These are phyloP conservation scores for Jatropha curcas DNA, from an alignment of 345 rosid genomes.

Conservation along the genomic window DNA sequence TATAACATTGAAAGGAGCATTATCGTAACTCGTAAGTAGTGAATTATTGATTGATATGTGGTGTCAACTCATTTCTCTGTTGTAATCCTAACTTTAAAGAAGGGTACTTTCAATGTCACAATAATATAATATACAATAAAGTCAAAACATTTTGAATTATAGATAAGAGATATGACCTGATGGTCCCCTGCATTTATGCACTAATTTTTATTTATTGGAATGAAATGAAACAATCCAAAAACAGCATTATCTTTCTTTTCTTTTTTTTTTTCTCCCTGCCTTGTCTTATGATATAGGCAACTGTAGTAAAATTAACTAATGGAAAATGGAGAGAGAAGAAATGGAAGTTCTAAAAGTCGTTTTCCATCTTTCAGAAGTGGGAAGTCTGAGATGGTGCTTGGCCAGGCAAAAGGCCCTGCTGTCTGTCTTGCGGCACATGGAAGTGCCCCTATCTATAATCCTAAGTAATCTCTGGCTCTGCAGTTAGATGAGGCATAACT, in stretches of 20 bases:
- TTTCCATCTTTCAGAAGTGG: background rate
- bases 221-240: background rate
- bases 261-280: background rate
- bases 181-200: background rate
- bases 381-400: background rate
- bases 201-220: too few species aligned
- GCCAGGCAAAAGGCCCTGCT: background rate
- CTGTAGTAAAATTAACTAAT: background rate
- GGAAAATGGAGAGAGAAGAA: background rate
- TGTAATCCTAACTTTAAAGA: background rate
- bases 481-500: background rate
- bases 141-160: background rate
- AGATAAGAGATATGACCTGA: background rate
- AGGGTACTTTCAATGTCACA: too few species aligned
- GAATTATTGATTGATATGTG: too few species aligned
- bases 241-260: background rate
- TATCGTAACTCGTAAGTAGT: too few species aligned
- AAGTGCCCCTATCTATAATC: background rate
- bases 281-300: background rate
- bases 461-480: background rate
- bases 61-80: background rate
- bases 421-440: background rate
- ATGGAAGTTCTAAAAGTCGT: too few species aligned
- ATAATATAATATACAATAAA: too few species aligned
- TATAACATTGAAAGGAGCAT: too few species aligned